Evolutionary conservation across 768 basidiomycete species (phyloP), one percentile per base, ranked within the genome.

Genomic region (Tephrocybe sp.): DNA sequence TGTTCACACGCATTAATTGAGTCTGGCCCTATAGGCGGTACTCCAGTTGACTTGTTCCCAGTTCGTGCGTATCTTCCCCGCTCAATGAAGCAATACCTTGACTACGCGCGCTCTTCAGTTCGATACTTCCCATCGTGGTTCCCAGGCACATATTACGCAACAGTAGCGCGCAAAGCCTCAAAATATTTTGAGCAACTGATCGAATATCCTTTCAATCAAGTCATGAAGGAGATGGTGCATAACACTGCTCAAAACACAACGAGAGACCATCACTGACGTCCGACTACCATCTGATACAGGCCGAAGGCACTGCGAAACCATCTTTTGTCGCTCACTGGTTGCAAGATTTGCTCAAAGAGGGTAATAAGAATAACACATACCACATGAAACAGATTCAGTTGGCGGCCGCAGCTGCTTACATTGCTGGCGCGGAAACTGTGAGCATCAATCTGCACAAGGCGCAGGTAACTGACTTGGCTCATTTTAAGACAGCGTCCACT

Each of bases 21-120:
- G 24, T 39, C 53, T 5, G 62, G 60, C 14, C 48, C 48, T 23
- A 59, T 55, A 6, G 64, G 63, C 5, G 41, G 28, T 17, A 63
- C 58, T 1, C 49, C 51, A 20, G 50, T 64, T 3, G 63, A 65
- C 49, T 23, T 65, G n/a, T 60, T 67, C 28, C 64, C 64, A 2
- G 43, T 59, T 28, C 54, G 61, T 63, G 38, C 55, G 60, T 56
- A 33, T 10, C 20, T 5, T 7, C 3, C 6, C n/a, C 5, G 7
- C 3, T 9, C n/a, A 3, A 20, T 20, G 18, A 21, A 6, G 6
- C 8, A 12, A 36, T 15, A 8, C 20, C 3, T 3, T 3, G 7
- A 5, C 17, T 20, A 12, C 18, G 5, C 17, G 6, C 18, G 18
- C 20, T 7, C 40, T 4, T 15, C 7, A 56, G 55, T 56, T 3